These are phyloP conservation scores for Nannochloropsis oceanica DNA, from an alignment of 108 stramenopile genomes.

Conservation along the genomic window DNA sequence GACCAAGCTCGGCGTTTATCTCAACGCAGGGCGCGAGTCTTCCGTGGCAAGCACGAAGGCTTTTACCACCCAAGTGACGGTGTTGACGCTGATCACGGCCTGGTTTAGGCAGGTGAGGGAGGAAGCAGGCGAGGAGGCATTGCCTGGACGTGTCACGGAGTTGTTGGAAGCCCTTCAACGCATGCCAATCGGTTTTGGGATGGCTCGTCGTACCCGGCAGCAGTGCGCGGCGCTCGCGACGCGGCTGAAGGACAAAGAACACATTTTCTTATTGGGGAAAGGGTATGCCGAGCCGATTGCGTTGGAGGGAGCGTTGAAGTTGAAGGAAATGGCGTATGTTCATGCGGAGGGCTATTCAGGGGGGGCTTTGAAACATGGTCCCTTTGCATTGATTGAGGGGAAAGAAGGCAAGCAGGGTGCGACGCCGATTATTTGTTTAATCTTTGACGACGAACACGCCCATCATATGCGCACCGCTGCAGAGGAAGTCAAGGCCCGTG, in stretches of 20 bases:
- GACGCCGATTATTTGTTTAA: conserved; percentile 97
- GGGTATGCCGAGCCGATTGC: conserved; percentile 42
- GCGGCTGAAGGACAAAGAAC: conserved; percentile 66
- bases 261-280: conserved; percentile 89
- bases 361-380: conserved; percentile 93
- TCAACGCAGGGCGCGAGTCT: conserved; percentile 95
- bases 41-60: conserved; percentile 99
- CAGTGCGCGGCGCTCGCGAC: conserved; percentile 67
- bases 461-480: conserved; percentile 82
- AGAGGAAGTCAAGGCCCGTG: conserved; percentile 86
- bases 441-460: conserved; percentile 92
- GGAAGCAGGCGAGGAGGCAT: conserved; percentile 39
- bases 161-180: conserved; percentile 82
- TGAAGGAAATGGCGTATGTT: conserved; percentile 98
- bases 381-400: conserved; percentile 33
- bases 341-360: conserved; percentile 98
- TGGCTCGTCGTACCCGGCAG: conserved; percentile 73
- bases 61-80: conserved; percentile 96
- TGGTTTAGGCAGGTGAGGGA: conserved; percentile 69
- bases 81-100: conserved; percentile 78
- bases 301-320: conserved; percentile 84
- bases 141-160: not conserved
- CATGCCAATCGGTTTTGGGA: conserved; percentile 90
- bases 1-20: conserved; percentile 92
- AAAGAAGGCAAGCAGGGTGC: conserved; percentile 66